phyloP scores from a whole-genome alignment of 805 yeast species.

The Kodamaea laetipori region DNA sequence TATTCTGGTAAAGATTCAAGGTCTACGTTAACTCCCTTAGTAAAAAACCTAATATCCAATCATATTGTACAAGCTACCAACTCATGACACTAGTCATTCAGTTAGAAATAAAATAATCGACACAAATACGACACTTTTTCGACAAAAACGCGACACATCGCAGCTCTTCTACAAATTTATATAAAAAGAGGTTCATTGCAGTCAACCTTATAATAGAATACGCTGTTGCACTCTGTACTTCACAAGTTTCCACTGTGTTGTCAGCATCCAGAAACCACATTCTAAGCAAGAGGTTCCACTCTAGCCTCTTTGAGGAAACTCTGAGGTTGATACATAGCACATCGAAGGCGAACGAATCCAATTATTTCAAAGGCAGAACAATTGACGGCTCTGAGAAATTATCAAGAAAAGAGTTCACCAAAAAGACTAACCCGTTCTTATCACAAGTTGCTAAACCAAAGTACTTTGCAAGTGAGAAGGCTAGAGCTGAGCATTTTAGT shows the following conservation, averaged over 20 bases:
- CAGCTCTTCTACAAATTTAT: neutral
- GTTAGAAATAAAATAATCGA: too few species aligned
- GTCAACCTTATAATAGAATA: neutral
- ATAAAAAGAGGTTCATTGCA: neutral
- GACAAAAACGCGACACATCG: too few species aligned
- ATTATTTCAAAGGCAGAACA: neutral
- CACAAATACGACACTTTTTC: too few species aligned
- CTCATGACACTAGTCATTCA: too few species aligned
- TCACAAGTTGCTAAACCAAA: constrained; percentile 15
- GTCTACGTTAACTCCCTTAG: too few species aligned
- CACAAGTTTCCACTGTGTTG: constrained; percentile 3
- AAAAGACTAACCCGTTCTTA: neutral
- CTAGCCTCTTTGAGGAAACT: constrained; percentile 6
- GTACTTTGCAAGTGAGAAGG: constrained; percentile 14
- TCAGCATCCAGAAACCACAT: neutral
- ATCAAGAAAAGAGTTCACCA: neutral
- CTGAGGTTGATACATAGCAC: constrained; percentile 1
- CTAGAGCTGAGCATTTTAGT: constrained; percentile 12
- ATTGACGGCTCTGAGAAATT: neutral
- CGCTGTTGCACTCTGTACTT: constrained; percentile 3
- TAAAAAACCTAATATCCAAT: too few species aligned
- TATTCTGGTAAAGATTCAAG: too few species aligned
- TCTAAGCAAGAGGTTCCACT: constrained; percentile 5
- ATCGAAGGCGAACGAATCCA: neutral
- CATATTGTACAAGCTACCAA: too few species aligned